Base-by-base conservation (phyloP, 169 alveolate species). In the Plasmodium gonderi region DNA sequence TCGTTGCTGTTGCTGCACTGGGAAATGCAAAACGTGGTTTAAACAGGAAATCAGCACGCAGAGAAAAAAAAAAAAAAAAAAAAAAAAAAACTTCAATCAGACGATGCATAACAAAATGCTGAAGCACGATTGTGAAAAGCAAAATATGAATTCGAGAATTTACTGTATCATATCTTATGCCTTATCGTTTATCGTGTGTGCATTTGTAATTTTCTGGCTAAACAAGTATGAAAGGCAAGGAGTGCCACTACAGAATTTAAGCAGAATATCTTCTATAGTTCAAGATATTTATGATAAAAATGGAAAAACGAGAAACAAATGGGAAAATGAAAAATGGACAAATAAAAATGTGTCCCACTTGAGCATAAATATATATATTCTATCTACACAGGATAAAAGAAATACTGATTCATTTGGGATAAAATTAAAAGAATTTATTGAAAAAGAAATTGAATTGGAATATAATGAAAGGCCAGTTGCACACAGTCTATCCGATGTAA, bases 171-270 rank as follows among this genome's bases (percentile, higher is more conserved):
- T 76, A 7, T 49, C 49, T 49, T 90, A 90, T 38, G 72, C 82
- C 1, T 29, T 90, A 36, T 90, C 77, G 11, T 26, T 90, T 20
- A 23, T 78, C 72, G 90, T 60, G 54, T 90, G 51, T 31, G 49
- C n/a, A 17, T 3, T 76, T 1, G 49, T 90, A 2, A 76, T 90
- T 40, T 90, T 64, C 51, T 90, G 23, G 1, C 40, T 90, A 26
- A 90, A 90, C 45, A 90, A 44, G 51, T 90, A 65, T 78, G 94
- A 90, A 49, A 60, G 90, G 64, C 76, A 90, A 31, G 69, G 38
- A 49, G 12, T 90, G 3, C 90, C 94, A 20, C 5, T 40, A 38
- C 38, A 78, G 44, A 31, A 51, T 14, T 31, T 90, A 51, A 36
- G 45, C 14, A 26, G 65, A 17, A 9, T 44, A 20, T 51, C 60